phyloP scores from a whole-genome alignment of 2,329 filamentous ascomycete species.

The Moelleriella libera region DNA sequence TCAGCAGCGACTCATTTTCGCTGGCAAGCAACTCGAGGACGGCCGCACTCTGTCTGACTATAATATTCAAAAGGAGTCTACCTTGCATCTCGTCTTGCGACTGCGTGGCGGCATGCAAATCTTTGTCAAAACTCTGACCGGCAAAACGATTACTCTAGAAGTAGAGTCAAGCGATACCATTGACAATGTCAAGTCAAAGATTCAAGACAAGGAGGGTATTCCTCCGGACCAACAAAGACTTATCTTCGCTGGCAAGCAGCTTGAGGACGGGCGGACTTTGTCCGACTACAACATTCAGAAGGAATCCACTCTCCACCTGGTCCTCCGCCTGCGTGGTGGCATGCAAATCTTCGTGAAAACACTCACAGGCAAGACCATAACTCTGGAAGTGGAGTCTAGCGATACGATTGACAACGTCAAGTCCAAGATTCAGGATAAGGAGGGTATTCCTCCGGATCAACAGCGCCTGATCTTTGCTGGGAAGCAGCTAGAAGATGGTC shows the following conservation, averaged over 20 bases:
- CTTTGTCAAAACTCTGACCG: constrained; percentile 76
- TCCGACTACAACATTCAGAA: constrained; percentile 97
- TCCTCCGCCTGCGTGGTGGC: constrained; percentile 69
- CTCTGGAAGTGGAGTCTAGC: constrained; percentile 73
- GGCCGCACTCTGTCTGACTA: constrained; percentile 83
- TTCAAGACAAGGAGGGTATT: constrained; percentile 86
- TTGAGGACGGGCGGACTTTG: constrained; percentile 83
- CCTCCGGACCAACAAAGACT: constrained; percentile 89
- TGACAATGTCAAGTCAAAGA: constrained; percentile 90
- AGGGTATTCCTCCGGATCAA: constrained; percentile 91
- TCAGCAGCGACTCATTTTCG: constrained; percentile 90
- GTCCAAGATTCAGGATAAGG: constrained; percentile 96
- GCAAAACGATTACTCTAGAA: constrained; percentile 89
- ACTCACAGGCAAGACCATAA: constrained; percentile 90
- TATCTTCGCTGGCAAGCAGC: constrained; percentile 87
- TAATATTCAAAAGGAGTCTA: constrained; percentile 91
- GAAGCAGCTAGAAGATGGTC: constrained; percentile 90
- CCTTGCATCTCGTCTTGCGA: constrained; percentile 73
- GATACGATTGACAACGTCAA: constrained; percentile 97
- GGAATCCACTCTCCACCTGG: constrained; percentile 69
- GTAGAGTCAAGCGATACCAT: constrained; percentile 84
- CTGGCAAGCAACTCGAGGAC: constrained; percentile 90
- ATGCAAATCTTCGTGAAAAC: constrained; percentile 72
- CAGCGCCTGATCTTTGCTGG: constrained; percentile 93
- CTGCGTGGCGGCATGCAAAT: constrained; percentile 86